A percentile compares a stretch with the other conserved stretches of the same genome.
These are phyloP conservation scores for Tubosaeta sp. DNA, from an alignment of 768 basidiomycete genomes.

Conservation along the genomic window DNA sequence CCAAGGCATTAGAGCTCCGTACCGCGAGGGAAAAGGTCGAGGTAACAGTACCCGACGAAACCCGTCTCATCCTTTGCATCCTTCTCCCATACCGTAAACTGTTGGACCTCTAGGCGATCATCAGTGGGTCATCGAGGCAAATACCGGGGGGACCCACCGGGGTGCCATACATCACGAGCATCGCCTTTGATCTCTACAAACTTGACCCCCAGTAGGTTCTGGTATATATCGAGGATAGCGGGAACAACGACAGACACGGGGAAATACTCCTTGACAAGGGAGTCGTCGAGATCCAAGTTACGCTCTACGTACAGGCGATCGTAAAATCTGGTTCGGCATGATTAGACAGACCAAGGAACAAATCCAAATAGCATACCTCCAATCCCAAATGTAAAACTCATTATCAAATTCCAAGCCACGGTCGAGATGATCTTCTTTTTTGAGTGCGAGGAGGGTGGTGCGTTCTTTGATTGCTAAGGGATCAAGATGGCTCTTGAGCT, in stretches of 20 bases:
- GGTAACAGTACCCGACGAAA: conserved; percentile 83
- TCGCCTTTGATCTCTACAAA: conserved; percentile 56
- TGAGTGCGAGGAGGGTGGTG: conserved; percentile 62
- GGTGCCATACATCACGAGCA: conserved; percentile 71
- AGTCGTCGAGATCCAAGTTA: conserved; percentile 67
- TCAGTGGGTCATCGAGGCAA: background rate
- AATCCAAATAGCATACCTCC: conserved; percentile 42
- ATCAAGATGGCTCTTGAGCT: conserved; percentile 67
- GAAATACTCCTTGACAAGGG: conserved; percentile 84
- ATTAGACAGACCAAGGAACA: background rate
- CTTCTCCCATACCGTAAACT: conserved; percentile 82
- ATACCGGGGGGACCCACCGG: conserved; percentile 40
- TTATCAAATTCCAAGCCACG: conserved; percentile 61
- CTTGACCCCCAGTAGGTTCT: conserved; percentile 71
- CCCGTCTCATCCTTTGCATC: conserved; percentile 64
- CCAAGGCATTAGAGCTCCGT: conserved; percentile 8
- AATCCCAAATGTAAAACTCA: conserved; percentile 82
- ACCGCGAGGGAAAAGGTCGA: conserved; percentile 86
- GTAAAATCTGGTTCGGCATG: conserved; percentile 23
- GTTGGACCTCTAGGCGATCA: conserved; percentile 60
- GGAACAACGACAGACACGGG: conserved; percentile 82
- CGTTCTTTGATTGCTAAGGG: conserved; percentile 70
- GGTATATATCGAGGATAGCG: conserved; percentile 78
- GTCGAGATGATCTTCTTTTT: conserved; percentile 66
- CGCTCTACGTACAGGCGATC: conserved; percentile 52